Percentiles rank a stretch among this genome's conserved stretches.
These are phyloP conservation scores for Cymbidium sinense DNA, from an alignment of 106 monocot genomes.

Conservation along the genomic window DNA sequence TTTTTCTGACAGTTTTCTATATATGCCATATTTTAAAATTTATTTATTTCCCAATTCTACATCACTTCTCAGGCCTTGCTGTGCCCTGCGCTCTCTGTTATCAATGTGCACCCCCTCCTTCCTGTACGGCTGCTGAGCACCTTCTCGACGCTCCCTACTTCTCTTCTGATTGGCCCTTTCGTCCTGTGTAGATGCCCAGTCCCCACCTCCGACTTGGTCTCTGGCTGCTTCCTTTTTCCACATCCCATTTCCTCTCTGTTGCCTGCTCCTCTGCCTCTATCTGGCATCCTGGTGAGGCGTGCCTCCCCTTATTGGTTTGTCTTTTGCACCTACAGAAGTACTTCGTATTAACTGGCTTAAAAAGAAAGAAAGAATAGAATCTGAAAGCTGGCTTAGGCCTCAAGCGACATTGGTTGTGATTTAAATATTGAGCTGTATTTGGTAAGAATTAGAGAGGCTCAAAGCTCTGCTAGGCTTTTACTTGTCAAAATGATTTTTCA, in stretches of 20 bases:
- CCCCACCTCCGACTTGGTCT: neutral
- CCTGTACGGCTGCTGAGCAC: neutral
- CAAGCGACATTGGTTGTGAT: neutral
- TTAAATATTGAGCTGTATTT: neutral
- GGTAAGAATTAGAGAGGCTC: neutral
- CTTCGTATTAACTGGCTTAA: neutral
- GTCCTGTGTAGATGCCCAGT: neutral
- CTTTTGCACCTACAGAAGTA: neutral
- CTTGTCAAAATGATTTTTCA: neutral
- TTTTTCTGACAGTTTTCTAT: neutral
- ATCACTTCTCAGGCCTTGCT: constrained; percentile 3
- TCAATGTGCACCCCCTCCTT: neutral
- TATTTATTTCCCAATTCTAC: neutral
- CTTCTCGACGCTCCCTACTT: neutral
- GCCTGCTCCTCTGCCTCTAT: neutral
- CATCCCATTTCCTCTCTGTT: neutral
- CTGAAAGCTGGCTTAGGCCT: neutral
- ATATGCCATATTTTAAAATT: neutral
- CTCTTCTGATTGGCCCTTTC: constrained; percentile 5
- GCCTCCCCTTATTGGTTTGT: neutral
- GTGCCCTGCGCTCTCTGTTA: neutral
- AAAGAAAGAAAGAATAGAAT: neutral
- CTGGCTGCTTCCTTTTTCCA: neutral
- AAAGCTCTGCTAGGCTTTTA: neutral
- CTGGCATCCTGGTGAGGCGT: constrained; percentile 3